Percentiles rank a stretch among this genome's conserved stretches.
Conservation (phyloP, 1,284 basidiomycete species). For the Trichosporon sp. region DNA sequence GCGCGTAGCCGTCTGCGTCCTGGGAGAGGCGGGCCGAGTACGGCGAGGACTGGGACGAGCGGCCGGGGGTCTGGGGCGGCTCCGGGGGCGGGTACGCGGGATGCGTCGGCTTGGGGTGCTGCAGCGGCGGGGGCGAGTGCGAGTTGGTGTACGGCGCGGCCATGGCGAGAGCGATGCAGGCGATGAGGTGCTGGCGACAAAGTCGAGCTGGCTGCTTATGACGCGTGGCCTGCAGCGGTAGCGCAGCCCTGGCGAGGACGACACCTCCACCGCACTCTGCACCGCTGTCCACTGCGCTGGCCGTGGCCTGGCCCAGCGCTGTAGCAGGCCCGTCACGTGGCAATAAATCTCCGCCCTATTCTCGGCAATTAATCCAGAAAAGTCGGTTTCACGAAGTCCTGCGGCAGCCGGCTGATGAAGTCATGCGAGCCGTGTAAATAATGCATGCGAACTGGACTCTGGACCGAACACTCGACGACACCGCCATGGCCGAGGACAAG, state of each 20-base stretch:
- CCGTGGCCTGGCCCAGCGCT: not conserved
- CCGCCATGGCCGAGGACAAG: constrained; percentile 49
- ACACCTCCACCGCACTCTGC: not conserved
- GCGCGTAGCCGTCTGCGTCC: constrained; percentile 39
- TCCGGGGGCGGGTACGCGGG: constrained; percentile 79
- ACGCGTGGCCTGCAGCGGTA: constrained; percentile 6
- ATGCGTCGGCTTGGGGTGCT: constrained; percentile 84
- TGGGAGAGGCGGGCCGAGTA: constrained; percentile 52
- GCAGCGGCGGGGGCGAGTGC: constrained; percentile 71
- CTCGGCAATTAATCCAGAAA: constrained; percentile 12
- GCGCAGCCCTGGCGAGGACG: not conserved
- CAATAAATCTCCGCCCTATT: not conserved
- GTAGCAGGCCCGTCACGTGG: not conserved
- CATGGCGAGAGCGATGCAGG: constrained; percentile 20
- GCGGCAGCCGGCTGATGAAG: not conserved
- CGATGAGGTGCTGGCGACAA: not conserved
- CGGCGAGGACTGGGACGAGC: constrained; percentile 41
- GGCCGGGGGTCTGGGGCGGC: constrained; percentile 68
- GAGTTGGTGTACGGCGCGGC: constrained; percentile 47
- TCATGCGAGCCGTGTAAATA: not conserved
- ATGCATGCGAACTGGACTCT: not conserved
- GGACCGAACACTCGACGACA: not conserved
- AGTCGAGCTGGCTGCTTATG: constrained; percentile 7
- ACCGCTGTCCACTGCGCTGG: not conserved
- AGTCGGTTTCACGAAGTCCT: constrained; percentile 20